These are phyloP conservation scores for Amphirosellinia nigrospora DNA, from an alignment of 495 filamentous ascomycete species.

Conservation along the genomic window DNA sequence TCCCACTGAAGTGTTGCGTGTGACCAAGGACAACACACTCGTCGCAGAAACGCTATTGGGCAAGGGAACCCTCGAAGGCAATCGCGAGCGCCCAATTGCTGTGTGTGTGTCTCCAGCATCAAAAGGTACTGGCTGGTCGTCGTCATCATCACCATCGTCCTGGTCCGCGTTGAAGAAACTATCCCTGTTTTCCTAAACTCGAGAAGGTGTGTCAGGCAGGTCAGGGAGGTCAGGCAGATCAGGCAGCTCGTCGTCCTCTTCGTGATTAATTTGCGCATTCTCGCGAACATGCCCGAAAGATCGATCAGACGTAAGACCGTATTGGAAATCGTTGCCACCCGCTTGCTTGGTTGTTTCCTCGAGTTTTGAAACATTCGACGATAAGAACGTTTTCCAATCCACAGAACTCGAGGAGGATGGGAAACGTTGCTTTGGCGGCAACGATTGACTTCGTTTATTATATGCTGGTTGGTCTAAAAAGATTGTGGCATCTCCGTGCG, in stretches of 20 bases:
- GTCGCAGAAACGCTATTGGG: background rate
- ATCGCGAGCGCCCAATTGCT: background rate
- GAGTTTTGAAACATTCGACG: constrained; percentile 56
- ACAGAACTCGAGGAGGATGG: constrained; percentile 51
- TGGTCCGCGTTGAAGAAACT: constrained; percentile 23
- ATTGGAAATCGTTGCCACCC: constrained; percentile 41
- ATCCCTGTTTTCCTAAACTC: background rate
- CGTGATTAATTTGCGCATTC: constrained; percentile 62
- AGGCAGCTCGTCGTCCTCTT: constrained; percentile 33
- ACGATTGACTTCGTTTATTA: constrained; percentile 32
- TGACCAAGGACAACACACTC: background rate
- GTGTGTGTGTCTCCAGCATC: constrained; percentile 13
- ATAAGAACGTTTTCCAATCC: constrained; percentile 62
- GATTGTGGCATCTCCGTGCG: constrained; percentile 39
- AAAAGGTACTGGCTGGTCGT: constrained; percentile 19
- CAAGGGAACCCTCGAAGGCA: background rate
- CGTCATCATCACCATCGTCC: constrained; percentile 21
- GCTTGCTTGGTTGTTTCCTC: constrained; percentile 42
- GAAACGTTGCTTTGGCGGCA: constrained; percentile 40
- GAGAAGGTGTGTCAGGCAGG: background rate
- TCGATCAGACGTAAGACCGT: constrained; percentile 44
- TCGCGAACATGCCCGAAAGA: constrained; percentile 63
- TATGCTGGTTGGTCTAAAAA: constrained; percentile 34
- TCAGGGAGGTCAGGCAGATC: background rate
- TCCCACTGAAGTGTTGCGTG: background rate